Evolutionary conservation across 106 monocot genomes (phyloP), one percentile per base, ranked within the genome.

Genomic region (Dendrobium chrysotoxum): DNA sequence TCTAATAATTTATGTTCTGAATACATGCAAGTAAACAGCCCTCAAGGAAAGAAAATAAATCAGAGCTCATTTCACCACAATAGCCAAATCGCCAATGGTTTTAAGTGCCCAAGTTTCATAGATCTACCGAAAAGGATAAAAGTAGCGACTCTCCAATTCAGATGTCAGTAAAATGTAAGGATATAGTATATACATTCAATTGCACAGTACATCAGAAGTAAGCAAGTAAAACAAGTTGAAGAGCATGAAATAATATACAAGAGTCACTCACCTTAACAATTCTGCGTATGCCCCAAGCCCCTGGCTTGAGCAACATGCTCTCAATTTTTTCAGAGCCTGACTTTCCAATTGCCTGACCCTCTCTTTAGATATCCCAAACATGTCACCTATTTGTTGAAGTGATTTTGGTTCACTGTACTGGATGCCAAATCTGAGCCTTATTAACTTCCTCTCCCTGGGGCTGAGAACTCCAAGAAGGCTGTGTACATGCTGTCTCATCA

Each of bases 301-400:
- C 70, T 89, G 90, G 50, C 75, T 79, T 6, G 23, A 41, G 26
- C 85, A 78, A 75, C 85, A 89, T 0, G 30, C 68, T 79, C 86
- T 97, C 28, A 97, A 80, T 83, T 85, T 94, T 75, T 91, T 81
- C 67, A 97, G 12, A 39, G 94, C 96, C 46, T 87, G 78, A 61
- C 85, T 86, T 73, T 97, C 94, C 39, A 97, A 61, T 82, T 97
- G 96, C 23, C 96, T 71, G 11, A 97, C 84, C 53, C 94, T 90
- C 80, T 97, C 94, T 76, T 91, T 97, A 28, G 96, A 84, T 40
- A 97, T 39, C 40, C 89, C 84, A 81, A 85, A 88, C 74, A 89
- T 57, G 54, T 67, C 81, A n/a, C 96, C 96, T 25, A 97, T 94
- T 66, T 94, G 89, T 21, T 86, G 77, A 6, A 97, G 85, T 9